phyloP scores from a whole-genome alignment of 169 alveolate species.

The Hammondia hammondi region DNA sequence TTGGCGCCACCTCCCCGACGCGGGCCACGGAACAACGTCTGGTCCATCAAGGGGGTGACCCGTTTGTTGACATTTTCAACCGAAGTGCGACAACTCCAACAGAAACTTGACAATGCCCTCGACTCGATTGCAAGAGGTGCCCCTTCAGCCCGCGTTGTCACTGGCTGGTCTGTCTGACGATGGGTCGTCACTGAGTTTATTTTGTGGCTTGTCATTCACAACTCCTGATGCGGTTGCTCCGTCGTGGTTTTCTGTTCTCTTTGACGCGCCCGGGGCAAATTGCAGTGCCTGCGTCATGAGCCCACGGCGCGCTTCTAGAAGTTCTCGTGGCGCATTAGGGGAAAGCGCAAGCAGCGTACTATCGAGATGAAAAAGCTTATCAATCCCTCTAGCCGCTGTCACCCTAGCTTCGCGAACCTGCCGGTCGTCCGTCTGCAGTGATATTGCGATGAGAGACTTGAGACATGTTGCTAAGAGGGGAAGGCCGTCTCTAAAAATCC shows the following conservation, averaged over 20 bases:
- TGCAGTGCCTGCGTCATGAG: background rate
- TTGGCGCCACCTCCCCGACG: no score
- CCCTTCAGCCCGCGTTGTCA: no score
- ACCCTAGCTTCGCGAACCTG: background rate
- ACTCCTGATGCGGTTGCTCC: background rate
- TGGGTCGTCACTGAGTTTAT: no score
- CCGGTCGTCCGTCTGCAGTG: background rate
- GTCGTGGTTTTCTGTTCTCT: background rate
- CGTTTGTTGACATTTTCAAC: no score
- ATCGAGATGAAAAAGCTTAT: background rate
- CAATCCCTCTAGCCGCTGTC: background rate
- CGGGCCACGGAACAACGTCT: no score
- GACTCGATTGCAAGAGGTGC: no score
- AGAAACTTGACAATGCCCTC: no score
- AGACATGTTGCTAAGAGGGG: background rate
- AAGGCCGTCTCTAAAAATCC: background rate
- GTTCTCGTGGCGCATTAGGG: background rate
- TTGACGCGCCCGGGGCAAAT: background rate
- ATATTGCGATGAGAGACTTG: background rate
- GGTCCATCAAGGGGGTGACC: no score
- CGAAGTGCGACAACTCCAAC: no score
- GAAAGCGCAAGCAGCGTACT: constrained; percentile 2
- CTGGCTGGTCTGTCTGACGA: no score
- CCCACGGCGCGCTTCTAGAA: background rate
- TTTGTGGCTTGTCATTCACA: background rate